phyloP scores from a whole-genome alignment of 1,284 basidiomycete species.

The Hortiboletus rubellus region DNA sequence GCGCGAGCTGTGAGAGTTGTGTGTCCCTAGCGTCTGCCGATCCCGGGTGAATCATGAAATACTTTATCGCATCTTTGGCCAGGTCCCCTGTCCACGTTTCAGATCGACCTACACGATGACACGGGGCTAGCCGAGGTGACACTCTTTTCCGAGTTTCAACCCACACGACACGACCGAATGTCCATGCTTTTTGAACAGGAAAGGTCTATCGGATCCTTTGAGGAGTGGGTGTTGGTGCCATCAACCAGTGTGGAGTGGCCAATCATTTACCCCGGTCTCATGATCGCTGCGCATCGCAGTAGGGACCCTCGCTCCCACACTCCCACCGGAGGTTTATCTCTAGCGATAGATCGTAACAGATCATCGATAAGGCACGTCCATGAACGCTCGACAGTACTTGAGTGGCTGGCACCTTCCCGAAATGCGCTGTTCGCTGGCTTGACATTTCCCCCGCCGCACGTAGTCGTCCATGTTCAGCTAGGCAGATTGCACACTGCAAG shows the following conservation, averaged over 20 bases:
- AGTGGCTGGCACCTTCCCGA: slow-evolving; percentile 8
- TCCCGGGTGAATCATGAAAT: slow-evolving; percentile 1
- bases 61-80: background rate
- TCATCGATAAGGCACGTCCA: slow-evolving; percentile 17
- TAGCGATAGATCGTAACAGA: background rate
- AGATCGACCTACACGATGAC: slow-evolving; percentile 6
- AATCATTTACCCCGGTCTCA: background rate
- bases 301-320: background rate
- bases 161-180: background rate
- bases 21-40: background rate
- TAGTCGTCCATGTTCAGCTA: background rate
- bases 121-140: background rate
- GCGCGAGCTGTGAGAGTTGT: background rate
- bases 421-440: background rate
- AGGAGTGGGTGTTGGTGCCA: background rate
- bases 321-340: slow-evolving; percentile 10
- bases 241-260: background rate
- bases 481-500: background rate
- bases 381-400: background rate
- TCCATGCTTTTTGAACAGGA: background rate
- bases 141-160: background rate
- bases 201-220: slow-evolving; percentile 3
- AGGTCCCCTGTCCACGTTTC: background rate
- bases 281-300: slow-evolving; percentile 1
- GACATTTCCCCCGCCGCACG: background rate